phyloP scores from a whole-genome alignment of 106 monocot genomes.

The Allium sativum region DNA sequence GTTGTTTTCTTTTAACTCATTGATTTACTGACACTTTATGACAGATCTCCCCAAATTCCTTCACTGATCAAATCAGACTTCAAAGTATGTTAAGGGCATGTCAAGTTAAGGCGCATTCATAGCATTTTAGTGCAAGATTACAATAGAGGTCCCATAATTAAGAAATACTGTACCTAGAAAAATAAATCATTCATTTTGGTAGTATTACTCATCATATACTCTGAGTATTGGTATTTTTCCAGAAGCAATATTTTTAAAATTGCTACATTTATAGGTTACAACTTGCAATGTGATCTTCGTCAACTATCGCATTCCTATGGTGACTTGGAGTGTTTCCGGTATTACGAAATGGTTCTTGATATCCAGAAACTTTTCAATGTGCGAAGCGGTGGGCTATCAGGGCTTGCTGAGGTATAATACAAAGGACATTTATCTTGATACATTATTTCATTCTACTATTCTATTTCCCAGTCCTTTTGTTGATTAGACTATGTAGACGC shows the following conservation, averaged over 20 bases:
- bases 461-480: neutral
- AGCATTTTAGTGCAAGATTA: too few species aligned
- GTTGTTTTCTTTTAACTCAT: too few species aligned
- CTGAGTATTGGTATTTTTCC: too few species aligned
- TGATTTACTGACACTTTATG: too few species aligned
- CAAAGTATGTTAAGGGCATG: too few species aligned
- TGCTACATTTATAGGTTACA: conserved; percentile 55
- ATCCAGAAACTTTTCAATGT: conserved; percentile 88
- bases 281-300: conserved; percentile 86
- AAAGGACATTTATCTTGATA: neutral
- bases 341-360: conserved; percentile 90
- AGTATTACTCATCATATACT: too few species aligned
- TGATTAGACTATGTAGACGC: neutral
- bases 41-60: too few species aligned
- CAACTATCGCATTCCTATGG: conserved; percentile 84
- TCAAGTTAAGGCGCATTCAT: too few species aligned
- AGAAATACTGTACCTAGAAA: too few species aligned
- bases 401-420: conserved; percentile 64
- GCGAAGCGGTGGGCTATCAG: conserved; percentile 70
- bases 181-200: too few species aligned
- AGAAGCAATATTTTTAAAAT: neutral
- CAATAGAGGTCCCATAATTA: too few species aligned
- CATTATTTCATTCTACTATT: neutral
- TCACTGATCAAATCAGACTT: too few species aligned
- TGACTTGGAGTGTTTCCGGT: conserved; percentile 73